Percentiles rank a stretch among this genome's conserved stretches.
Evolutionary conservation across 768 basidiomycete genomes (phyloP).

Genomic region (Fibroporia radiculosa): DNA sequence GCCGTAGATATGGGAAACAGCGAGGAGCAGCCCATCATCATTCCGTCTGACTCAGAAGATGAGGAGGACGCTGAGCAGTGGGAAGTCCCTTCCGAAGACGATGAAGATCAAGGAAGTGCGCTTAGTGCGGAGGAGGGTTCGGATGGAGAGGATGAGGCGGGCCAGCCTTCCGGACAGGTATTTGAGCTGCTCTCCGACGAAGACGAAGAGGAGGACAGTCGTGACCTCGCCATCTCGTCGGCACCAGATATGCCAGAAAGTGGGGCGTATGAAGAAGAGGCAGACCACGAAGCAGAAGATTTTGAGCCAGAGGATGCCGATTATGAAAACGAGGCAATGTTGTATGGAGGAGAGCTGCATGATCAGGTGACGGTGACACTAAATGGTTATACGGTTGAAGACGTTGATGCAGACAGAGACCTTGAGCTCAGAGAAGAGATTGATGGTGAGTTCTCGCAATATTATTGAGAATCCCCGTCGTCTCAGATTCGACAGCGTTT

Average conservation of each 20-base stretch:
- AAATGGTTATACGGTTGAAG: neutral
- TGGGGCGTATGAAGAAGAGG: neutral
- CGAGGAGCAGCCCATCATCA: conserved; percentile 17
- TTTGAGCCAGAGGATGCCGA: neutral
- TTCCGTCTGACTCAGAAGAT: conserved; percentile 13
- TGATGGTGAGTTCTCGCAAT: neutral
- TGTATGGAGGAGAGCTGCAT: neutral
- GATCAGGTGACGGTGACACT: neutral
- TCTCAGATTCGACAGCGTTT: neutral
- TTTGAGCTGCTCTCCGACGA: conserved; percentile 19
- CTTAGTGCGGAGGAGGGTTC: conserved; percentile 11
- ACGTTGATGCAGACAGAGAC: neutral
- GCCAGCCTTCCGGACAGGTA: conserved; percentile 12
- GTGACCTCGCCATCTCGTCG: too few relatives aligned
- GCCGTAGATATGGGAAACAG: conserved; percentile 52
- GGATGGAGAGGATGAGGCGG: conserved; percentile 1
- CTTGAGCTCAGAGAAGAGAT: neutral
- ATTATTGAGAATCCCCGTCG: neutral
- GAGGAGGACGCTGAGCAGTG: conserved; percentile 7
- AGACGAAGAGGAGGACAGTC: neutral
- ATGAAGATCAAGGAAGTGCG: conserved; percentile 24
- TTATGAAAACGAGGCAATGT: neutral
- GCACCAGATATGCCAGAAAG: neutral
- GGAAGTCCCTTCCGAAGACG: conserved; percentile 6
- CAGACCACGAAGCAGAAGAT: conserved; percentile 3